Percentiles rank a stretch among this genome's conserved stretches.
phyloP scores from a whole-genome alignment of 2,329 filamentous ascomycete genomes.

The Calonectria naviculata region DNA sequence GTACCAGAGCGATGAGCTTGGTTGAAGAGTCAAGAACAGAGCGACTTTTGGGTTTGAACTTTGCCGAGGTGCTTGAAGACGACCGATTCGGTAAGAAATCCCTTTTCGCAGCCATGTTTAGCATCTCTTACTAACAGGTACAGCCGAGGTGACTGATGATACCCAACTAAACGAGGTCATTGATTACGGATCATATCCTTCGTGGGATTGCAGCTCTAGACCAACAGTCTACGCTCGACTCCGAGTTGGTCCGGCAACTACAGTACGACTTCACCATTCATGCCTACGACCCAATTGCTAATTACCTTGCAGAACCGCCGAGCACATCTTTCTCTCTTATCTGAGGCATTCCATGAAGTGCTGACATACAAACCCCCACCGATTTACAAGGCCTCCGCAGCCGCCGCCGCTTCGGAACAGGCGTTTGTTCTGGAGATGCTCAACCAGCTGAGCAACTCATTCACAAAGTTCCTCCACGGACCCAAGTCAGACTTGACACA shows the following conservation, averaged over 20 bases:
- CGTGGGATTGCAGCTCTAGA: conserved; percentile 52
- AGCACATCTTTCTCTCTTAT: conserved; percentile 59
- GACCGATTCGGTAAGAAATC: conserved; percentile 56
- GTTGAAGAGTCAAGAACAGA: conserved; percentile 62
- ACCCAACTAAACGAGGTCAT: conserved; percentile 55
- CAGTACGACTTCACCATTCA: conserved; percentile 50
- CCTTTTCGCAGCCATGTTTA: background rate
- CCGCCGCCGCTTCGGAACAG: conserved; percentile 54
- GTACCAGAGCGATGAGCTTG: conserved; percentile 62
- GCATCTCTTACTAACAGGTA: conserved; percentile 20
- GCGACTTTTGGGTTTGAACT: conserved; percentile 54
- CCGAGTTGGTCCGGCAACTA: conserved; percentile 62
- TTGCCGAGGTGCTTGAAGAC: conserved; percentile 55
- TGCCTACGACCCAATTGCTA: conserved; percentile 9
- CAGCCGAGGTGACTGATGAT: conserved; percentile 55
- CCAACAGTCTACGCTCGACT: conserved; percentile 56
- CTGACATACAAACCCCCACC: conserved; percentile 60
- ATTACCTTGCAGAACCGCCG: conserved; percentile 55
- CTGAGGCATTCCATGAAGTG: conserved; percentile 64
- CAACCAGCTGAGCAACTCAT: conserved; percentile 53
- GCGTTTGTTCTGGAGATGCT: conserved; percentile 57
- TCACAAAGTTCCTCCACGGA: conserved; percentile 51
- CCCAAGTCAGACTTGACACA: conserved; percentile 49
- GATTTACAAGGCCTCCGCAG: conserved; percentile 59
- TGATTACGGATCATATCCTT: conserved; percentile 65